A percentile compares a stretch with the other conserved stretches of the same genome.
Evolutionary conservation across 140 eudicot species (phyloP).

Genomic region (Stevia rebaudiana): DNA sequence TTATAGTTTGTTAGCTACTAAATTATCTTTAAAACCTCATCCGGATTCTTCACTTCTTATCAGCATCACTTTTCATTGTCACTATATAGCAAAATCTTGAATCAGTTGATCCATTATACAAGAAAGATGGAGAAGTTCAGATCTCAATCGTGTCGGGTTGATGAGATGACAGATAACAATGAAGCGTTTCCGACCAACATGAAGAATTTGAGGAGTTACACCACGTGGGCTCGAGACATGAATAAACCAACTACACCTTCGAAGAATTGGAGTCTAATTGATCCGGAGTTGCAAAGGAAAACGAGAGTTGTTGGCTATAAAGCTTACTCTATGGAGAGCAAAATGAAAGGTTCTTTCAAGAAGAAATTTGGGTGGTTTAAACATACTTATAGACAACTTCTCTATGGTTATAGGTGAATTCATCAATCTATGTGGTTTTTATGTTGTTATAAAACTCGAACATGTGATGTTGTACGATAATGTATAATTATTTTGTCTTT

Average conservation of each 20-base stretch:
- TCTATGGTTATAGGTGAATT: constrained; percentile 54
- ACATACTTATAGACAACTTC: constrained; percentile 38
- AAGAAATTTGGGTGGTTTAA: constrained; percentile 82
- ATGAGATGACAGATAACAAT: constrained; percentile 23
- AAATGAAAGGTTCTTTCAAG: constrained; percentile 76
- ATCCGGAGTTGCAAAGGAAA: constrained; percentile 72
- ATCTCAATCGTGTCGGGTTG: constrained; percentile 60
- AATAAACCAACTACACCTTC: constrained; percentile 24
- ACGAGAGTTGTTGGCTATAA: constrained; percentile 67
- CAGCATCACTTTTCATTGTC: constrained; percentile 10
- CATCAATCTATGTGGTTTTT: neutral
- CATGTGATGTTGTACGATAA: neutral
- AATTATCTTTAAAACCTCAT: neutral
- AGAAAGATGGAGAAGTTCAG: constrained; percentile 51
- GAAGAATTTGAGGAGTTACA: constrained; percentile 59
- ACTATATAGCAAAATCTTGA: constrained; percentile 15
- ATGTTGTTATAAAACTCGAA: neutral
- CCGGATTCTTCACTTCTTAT: constrained; percentile 5
- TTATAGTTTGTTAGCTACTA: neutral
- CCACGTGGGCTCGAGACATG: constrained; percentile 33
- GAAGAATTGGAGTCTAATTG: constrained; percentile 48
- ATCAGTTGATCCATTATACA: neutral
- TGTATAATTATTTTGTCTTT: neutral
- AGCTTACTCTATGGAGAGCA: constrained; percentile 56
- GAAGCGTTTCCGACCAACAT: constrained; percentile 43